Evolutionary conservation across 1,139 yeast species (phyloP).

Genomic region (Debaryomycetaceae sp.): DNA sequence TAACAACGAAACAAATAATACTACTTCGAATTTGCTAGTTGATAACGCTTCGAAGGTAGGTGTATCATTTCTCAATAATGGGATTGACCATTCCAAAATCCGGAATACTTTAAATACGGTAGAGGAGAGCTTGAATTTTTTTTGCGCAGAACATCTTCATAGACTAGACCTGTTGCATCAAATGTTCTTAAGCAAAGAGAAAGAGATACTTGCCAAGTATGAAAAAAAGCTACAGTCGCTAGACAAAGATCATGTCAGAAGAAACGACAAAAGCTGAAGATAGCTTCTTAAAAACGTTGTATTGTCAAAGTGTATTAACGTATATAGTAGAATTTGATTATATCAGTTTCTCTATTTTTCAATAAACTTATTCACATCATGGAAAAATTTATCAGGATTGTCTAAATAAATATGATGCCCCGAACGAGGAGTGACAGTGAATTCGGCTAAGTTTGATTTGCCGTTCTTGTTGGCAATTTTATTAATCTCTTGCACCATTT

Average conservation of each 20-base stretch:
- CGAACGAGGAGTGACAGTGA: constrained; percentile 48
- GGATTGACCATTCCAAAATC: not conserved
- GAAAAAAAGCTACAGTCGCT: not conserved
- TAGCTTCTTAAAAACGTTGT: too few relatives aligned
- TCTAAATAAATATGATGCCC: constrained; percentile 83
- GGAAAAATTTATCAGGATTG: constrained; percentile 44
- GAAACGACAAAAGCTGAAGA: too few relatives aligned
- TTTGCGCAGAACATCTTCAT: constrained; percentile 9
- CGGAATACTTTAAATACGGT: constrained; percentile 2
- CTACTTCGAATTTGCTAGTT: not conserved
- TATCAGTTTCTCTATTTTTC: not conserved
- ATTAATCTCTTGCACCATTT: constrained; percentile 39
- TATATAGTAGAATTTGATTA: too few relatives aligned
- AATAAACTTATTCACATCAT: constrained; percentile 42
- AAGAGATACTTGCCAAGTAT: constrained; percentile 7
- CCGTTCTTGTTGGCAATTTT: constrained; percentile 18
- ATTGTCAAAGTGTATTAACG: too few relatives aligned
- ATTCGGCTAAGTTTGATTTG: constrained; percentile 24
- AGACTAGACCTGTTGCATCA: constrained; percentile 13
- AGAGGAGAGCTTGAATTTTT: constrained; percentile 8
- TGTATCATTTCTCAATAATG: not conserved
- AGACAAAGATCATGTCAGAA: too few relatives aligned
- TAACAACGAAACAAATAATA: not conserved
- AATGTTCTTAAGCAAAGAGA: constrained; percentile 8
- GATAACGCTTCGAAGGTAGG: not conserved